Base-by-base conservation (phyloP, 176 grass and related monocot species). In the Metroxylon sagu region DNA sequence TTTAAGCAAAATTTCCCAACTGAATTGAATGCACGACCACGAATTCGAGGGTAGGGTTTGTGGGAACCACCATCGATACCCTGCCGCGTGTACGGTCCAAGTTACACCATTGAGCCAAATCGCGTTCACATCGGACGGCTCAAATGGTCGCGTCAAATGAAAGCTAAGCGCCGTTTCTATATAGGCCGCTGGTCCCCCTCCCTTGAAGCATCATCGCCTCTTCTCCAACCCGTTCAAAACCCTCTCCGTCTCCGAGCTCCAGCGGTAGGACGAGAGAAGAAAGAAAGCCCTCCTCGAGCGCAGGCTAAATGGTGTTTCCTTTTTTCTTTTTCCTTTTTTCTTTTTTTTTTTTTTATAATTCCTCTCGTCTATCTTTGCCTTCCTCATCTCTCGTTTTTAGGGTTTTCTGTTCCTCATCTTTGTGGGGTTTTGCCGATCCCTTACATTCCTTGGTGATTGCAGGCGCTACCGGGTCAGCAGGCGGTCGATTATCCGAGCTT, bases 381-480 rank as follows among this genome's bases (percentile, higher is more conserved):
- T 0, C 23, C 6, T 43, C 53, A 14, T 65, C 12, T 55, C 16
- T 43, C 35, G 35, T 43, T 29, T 43, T 2, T 8, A 14, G 26
- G 29, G 39, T 25, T 75, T 18, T 25, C 6, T 29, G 3, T 28
- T 26, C 56, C 2, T 43, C 1, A 14, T 14, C 14, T 43, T 43
- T 18, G 43, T 29, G 31, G 29, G 50, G 23, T 68, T 25, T 15
- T 68, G 4, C 30, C 21, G 21, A 52, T 26, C 25, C 71, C 23
- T 60, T 23, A 5, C 26, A 14, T 25, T 69, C 8, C 35, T 43
- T 43, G 7, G 35, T 60, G 65, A 14, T 59, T 19, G 52, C 25
- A 79, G 76, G 76, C 76, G 25, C 67, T 79, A 48, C 76, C 67
- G 16, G 71, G 59, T 54, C 67, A 79, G 52, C 67, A 79, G 48